These are phyloP conservation scores for Rhodomyrtus tomentosa DNA, from an alignment of 345 rosid genomes.

Conservation along the genomic window DNA sequence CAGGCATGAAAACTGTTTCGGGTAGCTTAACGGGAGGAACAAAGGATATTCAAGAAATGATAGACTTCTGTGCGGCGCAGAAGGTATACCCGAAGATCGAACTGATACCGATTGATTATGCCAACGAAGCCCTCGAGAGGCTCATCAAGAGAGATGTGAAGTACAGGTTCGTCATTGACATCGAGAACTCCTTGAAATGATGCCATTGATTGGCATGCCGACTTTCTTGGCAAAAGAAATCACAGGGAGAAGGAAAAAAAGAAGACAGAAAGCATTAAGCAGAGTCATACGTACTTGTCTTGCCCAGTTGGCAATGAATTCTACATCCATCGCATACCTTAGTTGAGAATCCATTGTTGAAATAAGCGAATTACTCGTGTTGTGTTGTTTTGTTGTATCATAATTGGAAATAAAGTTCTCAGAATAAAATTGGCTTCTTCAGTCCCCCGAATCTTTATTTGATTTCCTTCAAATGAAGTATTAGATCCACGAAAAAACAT, in stretches of 20 bases:
- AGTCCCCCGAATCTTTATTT: background rate
- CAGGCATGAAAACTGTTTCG: slow-evolving; percentile 56
- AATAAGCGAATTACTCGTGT: background rate
- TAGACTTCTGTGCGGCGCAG: slow-evolving; percentile 61
- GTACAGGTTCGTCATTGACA: slow-evolving; percentile 78
- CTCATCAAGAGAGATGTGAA: slow-evolving; percentile 60
- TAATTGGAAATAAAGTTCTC: background rate
- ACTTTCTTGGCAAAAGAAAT: background rate
- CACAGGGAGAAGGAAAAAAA: background rate
- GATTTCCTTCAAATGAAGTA: background rate
- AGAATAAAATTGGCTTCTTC: background rate
- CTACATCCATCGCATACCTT: background rate
- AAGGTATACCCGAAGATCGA: slow-evolving; percentile 70
- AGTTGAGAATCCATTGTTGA: background rate
- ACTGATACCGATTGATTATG: slow-evolving; percentile 51
- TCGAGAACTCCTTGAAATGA: slow-evolving; percentile 56
- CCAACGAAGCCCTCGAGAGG: slow-evolving; percentile 73
- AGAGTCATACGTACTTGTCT: background rate
- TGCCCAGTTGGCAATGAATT: background rate
- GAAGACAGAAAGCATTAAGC: background rate
- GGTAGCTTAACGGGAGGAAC: slow-evolving; percentile 79
- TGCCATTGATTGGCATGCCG: background rate
- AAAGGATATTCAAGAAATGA: slow-evolving; percentile 62
- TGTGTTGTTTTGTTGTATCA: background rate
- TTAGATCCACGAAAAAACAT: background rate